These are phyloP conservation scores for Phytophthora syringae DNA, from an alignment of 352 stramenopile species.

Conservation along the genomic window DNA sequence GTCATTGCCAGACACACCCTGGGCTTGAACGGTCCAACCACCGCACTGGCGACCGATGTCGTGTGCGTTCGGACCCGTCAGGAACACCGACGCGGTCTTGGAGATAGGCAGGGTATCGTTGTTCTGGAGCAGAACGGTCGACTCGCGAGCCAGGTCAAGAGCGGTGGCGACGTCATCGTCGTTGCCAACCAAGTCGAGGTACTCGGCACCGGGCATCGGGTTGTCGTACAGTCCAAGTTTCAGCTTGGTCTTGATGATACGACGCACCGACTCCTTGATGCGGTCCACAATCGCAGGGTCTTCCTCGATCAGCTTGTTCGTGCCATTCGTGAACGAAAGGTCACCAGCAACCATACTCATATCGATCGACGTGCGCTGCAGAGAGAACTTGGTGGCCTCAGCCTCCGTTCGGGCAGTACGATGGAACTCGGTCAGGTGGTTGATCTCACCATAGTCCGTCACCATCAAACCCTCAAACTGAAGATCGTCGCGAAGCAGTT, in stretches of 20 bases:
- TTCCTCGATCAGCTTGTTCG: constrained; percentile 18
- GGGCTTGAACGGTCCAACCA: constrained; percentile 76
- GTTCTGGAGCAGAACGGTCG: constrained; percentile 12
- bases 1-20: constrained; percentile 44
- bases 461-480: constrained; percentile 38
- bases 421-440: constrained; percentile 64
- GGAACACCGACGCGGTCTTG: too few relatives aligned
- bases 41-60: constrained; percentile 64
- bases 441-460: constrained; percentile 90
- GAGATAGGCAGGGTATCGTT: constrained; percentile 9
- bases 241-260: constrained; percentile 70
- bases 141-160: constrained; percentile 48
- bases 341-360: constrained; percentile 15
- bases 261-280: constrained; percentile 50
- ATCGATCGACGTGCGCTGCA: constrained; percentile 7
- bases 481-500: constrained; percentile 8
- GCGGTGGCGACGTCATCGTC: constrained; percentile 43
- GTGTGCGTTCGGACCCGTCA: constrained; percentile 10
- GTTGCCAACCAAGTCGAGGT: constrained; percentile 46
- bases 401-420: constrained; percentile 16
- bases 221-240: constrained; percentile 65
- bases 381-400: constrained; percentile 6
- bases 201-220: constrained; percentile 47
- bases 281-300: constrained; percentile 50
- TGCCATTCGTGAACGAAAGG: constrained; percentile 10